phyloP scores from a whole-genome alignment of 1,139 yeast species.

The Candida anutae region DNA sequence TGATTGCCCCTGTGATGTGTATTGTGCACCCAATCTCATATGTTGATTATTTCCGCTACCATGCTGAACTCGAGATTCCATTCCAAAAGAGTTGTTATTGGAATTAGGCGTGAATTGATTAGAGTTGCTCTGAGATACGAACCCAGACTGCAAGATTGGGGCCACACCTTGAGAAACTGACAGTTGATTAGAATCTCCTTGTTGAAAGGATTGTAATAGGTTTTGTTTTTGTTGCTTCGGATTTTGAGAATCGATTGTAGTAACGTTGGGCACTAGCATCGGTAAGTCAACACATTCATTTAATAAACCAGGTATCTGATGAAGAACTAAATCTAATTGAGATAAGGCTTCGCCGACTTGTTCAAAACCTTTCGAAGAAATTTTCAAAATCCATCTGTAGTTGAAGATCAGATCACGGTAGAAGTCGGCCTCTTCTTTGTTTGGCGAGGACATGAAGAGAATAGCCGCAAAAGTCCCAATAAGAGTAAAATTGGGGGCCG shows the following conservation, averaged over 20 bases:
- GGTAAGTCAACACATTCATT: slow-evolving; percentile 38
- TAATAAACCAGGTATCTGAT: slow-evolving; percentile 61
- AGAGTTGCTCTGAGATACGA: neutral
- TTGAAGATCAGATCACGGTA: slow-evolving; percentile 64
- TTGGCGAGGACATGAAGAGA: slow-evolving; percentile 53
- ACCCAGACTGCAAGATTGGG: too few species aligned
- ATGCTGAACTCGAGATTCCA: too few species aligned
- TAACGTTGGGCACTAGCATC: slow-evolving; percentile 21
- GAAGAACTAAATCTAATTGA: slow-evolving; percentile 56
- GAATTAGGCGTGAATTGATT: too few species aligned
- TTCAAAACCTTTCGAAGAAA: slow-evolving; percentile 65
- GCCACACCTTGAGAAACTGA: too few species aligned
- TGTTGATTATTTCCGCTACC: neutral
- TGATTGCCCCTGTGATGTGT: slow-evolving; percentile 2
- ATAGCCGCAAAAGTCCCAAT: slow-evolving; percentile 85
- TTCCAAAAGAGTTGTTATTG: too few species aligned
- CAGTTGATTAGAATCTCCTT: neutral
- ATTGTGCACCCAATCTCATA: slow-evolving; percentile 1
- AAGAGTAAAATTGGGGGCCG: slow-evolving; percentile 68
- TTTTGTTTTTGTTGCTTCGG: slow-evolving; percentile 1
- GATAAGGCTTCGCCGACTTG: slow-evolving; percentile 65
- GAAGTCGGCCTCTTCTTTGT: slow-evolving; percentile 53
- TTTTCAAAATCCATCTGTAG: slow-evolving; percentile 68
- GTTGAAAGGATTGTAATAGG: slow-evolving; percentile 1
- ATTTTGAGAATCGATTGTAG: slow-evolving; percentile 1